Base-by-base conservation (phyloP, 2,329 filamentous ascomycete genomes). In the Penicillium griseofulvum region DNA sequence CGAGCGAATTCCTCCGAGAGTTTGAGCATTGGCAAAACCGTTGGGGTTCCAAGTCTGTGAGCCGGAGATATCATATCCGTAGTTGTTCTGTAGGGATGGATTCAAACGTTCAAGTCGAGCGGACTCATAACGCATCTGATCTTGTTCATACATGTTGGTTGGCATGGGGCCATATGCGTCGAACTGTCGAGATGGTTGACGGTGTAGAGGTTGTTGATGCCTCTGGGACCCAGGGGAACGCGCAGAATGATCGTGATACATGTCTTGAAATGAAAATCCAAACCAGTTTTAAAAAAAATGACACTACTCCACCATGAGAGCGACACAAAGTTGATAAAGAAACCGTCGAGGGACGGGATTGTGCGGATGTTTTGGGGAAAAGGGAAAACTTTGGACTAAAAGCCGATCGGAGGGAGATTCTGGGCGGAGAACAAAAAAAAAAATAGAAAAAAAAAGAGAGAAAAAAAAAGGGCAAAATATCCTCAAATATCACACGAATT, bases 21-120 rank as follows among this genome's bases (percentile, higher is more conserved):
- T 76, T 66, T 81, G 83, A 65, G 83, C 82, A 63, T 81, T 86
- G 52, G 85, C 85, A 61, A 91, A 89, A 44, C 85, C 87, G 67
- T 83, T 84, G 49, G 90, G 87, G 71, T 87, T 90, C 91, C 91
- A 96, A 19, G 87, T 86, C 68, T 91, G 88, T n/a, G 82, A 81
- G n/a, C 77, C 75, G 55, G 79, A 77, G 69, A 86, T 84, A 68
- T 91, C 90, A 64, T 92, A 88, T 55, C 80, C 82, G 60, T 90
- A 87, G 54, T 81, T 84, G 54, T 78, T 79, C 59, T 80, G 80
- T 65, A 80, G 80, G 68, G 79, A 83, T 64, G 82, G 79, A 65
- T 81, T 83, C 63, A 80, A 79, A 72, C 79, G 86, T 74, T 80
- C 88, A 75, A 75, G 70, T 37, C 77, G 74, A 53, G 68, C 79